These are phyloP conservation scores for Solanum virginianum DNA, from an alignment of 257 asterid genomes.

Conservation along the genomic window DNA sequence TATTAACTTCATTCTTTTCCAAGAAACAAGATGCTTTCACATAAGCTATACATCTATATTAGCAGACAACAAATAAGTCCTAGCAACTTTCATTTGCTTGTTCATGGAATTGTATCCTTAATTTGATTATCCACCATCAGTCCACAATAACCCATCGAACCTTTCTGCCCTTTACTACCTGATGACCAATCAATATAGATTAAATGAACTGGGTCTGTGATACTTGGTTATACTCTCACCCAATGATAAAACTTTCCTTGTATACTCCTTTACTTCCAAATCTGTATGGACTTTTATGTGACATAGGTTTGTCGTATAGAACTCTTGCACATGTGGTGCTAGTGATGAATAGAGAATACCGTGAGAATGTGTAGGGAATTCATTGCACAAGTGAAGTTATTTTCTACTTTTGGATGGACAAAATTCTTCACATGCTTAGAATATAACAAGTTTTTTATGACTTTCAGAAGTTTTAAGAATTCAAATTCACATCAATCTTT, in stretches of 20 bases:
- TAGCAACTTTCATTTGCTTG: background rate
- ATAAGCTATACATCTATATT: background rate
- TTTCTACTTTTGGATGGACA: background rate
- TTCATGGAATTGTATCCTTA: background rate
- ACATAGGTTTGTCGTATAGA: background rate
- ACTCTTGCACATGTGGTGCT: background rate
- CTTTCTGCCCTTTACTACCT: background rate
- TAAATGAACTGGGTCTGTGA: background rate
- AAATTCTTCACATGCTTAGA: background rate
- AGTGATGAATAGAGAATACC: background rate
- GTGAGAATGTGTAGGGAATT: background rate
- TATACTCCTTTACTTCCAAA: background rate
- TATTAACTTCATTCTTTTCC: background rate
- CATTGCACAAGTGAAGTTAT: background rate
- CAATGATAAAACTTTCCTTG: background rate
- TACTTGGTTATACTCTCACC: background rate
- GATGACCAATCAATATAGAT: background rate
- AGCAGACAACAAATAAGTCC: background rate
- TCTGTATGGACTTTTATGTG: background rate
- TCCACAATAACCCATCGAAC: background rate
- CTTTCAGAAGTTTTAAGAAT: background rate
- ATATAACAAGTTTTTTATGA: background rate
- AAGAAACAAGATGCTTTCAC: background rate
- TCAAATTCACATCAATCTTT: background rate
- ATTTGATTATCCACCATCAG: background rate